Base-by-base conservation (phyloP, 345 rosid genomes). In the Gossypium arboreum region DNA sequence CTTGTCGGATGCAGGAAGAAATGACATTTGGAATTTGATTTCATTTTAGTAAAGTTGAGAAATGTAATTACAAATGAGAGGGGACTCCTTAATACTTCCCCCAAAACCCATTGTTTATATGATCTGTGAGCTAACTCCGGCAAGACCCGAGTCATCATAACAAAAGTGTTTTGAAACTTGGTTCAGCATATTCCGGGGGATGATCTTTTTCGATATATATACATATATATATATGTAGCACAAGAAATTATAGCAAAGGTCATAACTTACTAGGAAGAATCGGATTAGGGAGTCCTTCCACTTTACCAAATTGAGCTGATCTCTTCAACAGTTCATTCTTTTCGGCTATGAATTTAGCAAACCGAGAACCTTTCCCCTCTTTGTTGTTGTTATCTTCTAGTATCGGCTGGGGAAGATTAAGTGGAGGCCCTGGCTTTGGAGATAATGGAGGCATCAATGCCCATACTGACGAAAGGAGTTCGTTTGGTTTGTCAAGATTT, bases 271-370 rank as follows among this genome's bases (percentile, higher is more conserved):
- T 86, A n/a, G 79, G 83, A 12, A 83, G 73, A 44, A 60, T 76
- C 57, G 73, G 83, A 34, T 76, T 77, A 20, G 88, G 76, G 78
- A 67, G 72, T 80, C 79, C 79, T 61, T 65, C 84, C 2, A 7
- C 79, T 58, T 60, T 80, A 62, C 76, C 73, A 1, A 17, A 72
- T 51, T 60, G 85, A 70, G 79, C 62, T 0, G 86, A 75, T 63
- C 81, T 65, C 65, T 83, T 88, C 74, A 85, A 84, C 61, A 85
- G 44, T 56, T 86, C 81, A 22, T 81, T 79, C 47, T 84, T 79
- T 75, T 88, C 97, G 0, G 94, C 79, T 8, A 94, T 79, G 81
- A 94, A 94, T 78, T 90, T 90, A n/a, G 96, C 90, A 55, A 94
- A 94, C 29, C 83, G 91, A 25, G 95, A 91, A 45, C 97, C 97